A percentile compares a stretch with the other conserved stretches of the same genome.
These are phyloP conservation scores for Fagopyrum homotropicum DNA, from an alignment of 148 eudicot genomes.

Conservation along the genomic window DNA sequence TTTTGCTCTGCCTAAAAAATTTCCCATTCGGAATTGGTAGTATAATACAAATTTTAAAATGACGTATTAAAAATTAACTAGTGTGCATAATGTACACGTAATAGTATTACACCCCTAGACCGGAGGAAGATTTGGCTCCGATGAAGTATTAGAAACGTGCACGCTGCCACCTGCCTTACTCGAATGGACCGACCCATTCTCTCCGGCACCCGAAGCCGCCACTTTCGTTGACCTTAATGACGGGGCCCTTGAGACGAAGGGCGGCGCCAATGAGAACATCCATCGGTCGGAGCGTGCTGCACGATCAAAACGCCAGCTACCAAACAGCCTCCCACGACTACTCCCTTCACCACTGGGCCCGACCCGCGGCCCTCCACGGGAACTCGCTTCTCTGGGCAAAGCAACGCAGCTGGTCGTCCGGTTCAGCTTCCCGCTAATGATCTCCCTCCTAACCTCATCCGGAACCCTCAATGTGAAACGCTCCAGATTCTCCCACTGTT, in stretches of 20 bases:
- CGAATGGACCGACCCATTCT: slow-evolving; percentile 17
- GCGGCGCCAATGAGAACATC: slow-evolving; percentile 42
- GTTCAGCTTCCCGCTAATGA: slow-evolving; percentile 21
- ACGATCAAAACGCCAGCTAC: slow-evolving; percentile 26
- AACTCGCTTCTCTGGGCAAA: slow-evolving; percentile 21
- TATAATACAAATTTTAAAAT: too few relatives aligned
- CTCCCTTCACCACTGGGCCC: slow-evolving; percentile 20
- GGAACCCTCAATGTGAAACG: slow-evolving; percentile 34
- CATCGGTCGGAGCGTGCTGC: slow-evolving; percentile 45
- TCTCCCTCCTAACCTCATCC: slow-evolving; percentile 29
- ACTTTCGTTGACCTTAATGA: slow-evolving; percentile 36
- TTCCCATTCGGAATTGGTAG: too few relatives aligned
- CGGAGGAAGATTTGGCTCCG: slow-evolving; percentile 10
- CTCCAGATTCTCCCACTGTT: slow-evolving; percentile 34
- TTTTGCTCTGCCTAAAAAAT: too few relatives aligned
- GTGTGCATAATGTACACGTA: background rate
- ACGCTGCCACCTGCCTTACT: background rate
- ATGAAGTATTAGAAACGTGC: background rate
- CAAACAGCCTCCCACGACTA: slow-evolving; percentile 18
- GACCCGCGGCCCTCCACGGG: slow-evolving; percentile 21
- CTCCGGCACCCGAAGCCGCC: slow-evolving; percentile 16
- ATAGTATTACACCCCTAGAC: background rate
- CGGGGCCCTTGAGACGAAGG: slow-evolving; percentile 38
- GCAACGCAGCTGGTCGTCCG: slow-evolving; percentile 16
- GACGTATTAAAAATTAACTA: too few relatives aligned